Evolutionary conservation across 2,329 filamentous ascomycete species (phyloP).

Genomic region (Fusarium papillatum): DNA sequence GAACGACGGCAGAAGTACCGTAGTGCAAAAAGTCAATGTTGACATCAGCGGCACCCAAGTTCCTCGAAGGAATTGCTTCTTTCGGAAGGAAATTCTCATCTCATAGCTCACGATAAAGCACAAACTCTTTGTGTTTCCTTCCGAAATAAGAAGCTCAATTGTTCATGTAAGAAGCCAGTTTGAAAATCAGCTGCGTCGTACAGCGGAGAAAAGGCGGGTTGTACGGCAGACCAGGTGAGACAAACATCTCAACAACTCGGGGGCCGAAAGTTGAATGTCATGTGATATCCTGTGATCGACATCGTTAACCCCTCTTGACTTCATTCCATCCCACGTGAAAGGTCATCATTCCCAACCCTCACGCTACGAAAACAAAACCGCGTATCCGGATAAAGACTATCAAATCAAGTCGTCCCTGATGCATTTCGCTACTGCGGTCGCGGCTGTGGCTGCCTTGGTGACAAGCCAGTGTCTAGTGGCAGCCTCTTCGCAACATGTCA

Average conservation of each 20-base stretch:
- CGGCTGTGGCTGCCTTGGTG: not conserved
- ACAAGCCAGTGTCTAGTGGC: slow-evolving; percentile 17
- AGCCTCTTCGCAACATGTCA: not conserved
- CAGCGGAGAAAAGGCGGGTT: not conserved
- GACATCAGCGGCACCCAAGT: not conserved
- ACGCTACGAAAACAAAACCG: not conserved
- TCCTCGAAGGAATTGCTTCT: not conserved
- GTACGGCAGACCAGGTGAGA: not conserved
- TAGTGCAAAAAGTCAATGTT: not conserved
- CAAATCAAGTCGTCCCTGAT: not conserved
- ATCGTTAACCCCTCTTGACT: not conserved
- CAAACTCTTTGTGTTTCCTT: not conserved
- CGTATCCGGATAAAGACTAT: not conserved
- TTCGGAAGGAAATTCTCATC: not conserved
- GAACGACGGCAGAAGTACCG: not conserved
- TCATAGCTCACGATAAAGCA: not conserved
- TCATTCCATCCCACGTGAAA: not conserved
- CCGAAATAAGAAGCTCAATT: not conserved
- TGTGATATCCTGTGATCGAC: not conserved
- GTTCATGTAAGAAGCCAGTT: not conserved
- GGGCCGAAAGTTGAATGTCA: not conserved
- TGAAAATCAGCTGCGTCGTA: not conserved
- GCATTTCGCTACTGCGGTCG: slow-evolving; percentile 20
- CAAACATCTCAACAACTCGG: not conserved
- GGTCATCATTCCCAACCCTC: not conserved